phyloP scores from a whole-genome alignment of 140 eudicot species.

The Cichorium intybus region DNA sequence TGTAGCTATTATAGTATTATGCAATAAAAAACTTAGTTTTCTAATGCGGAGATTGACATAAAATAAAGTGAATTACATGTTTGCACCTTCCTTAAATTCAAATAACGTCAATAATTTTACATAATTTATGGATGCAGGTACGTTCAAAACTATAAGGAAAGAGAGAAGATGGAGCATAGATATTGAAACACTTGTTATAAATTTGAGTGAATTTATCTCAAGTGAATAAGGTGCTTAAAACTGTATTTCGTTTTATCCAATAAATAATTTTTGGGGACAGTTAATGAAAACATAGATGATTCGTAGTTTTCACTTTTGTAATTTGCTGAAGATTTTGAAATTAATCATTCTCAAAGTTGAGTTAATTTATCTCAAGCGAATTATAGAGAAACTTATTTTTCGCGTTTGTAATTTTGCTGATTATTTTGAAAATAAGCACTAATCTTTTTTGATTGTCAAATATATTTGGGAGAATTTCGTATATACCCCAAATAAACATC shows the following conservation, averaged over 20 bases:
- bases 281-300: not conserved
- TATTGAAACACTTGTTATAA: constrained; percentile 33
- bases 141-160: constrained; percentile 49
- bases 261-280: not conserved
- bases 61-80: not conserved
- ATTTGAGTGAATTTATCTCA: not conserved
- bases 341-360: not conserved
- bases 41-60: not conserved
- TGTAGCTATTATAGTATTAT: not conserved
- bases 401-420: too few relatives aligned
- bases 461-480: too few relatives aligned
- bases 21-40: not conserved
- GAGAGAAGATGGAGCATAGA: constrained; percentile 74
- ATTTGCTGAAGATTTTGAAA: too few relatives aligned
- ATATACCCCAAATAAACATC: too few relatives aligned
- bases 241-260: not conserved
- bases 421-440: too few relatives aligned
- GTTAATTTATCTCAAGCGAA: too few relatives aligned
- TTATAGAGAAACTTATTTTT: too few relatives aligned
- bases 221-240: not conserved
- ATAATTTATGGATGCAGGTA: constrained; percentile 35
- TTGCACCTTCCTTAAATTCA: not conserved
- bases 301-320: not conserved
- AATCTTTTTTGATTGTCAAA: too few relatives aligned
- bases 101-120: not conserved